Evolutionary conservation across 179 eudicot species (phyloP), one percentile per base, ranked within the genome.

Genomic region (Corrigiola litoralis): DNA sequence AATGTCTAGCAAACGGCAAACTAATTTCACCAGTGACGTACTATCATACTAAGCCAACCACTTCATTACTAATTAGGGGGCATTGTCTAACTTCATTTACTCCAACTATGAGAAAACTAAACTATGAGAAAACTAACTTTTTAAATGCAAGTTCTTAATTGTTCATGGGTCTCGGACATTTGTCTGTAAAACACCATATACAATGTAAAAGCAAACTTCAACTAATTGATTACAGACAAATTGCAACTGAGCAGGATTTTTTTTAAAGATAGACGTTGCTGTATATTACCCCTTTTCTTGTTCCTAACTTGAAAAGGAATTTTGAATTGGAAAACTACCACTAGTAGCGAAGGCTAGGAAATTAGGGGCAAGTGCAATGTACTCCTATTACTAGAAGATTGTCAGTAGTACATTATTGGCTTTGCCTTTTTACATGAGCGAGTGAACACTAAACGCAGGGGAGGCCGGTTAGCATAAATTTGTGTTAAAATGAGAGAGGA

Each of bases 151-250:
- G 40, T 48, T 31, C 54, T 28, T 24, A 34, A 63, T 21, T 24
- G 6, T 36, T 5, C 11, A 34, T 8, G 50, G 6, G 53, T 24
- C 66, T 48, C 20, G 33, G 23, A 27, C 21, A 8, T 33, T 63
- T 63, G 57, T 49, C 66, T 29, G 25, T n/a, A n/a, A 45, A 33
- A 6, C 38, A 34, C 44, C 45, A 63, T 18, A 28, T 44, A 48
- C 21, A 54, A 66, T 31, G 70, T 40, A 65, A 66, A 54, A 45
- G 28, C 27, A 33, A 45, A 31, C 4, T 18, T 31, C 7, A 18
- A 25, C 33, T 13, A 28, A 44, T n/a, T 66, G 31, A 66, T 24
- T 57, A n/a, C 71, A 47, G 47, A 27, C 56, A 46, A 38, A 56
- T n/a, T n/a, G n/a, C 56, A 33, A 25, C 36, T 28, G 28, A 28